Evolutionary conservation across 1,284 basidiomycete genomes (phyloP), one percentile per base, ranked within the genome.

Genomic region (Sanguinoderma infundibulare): DNA sequence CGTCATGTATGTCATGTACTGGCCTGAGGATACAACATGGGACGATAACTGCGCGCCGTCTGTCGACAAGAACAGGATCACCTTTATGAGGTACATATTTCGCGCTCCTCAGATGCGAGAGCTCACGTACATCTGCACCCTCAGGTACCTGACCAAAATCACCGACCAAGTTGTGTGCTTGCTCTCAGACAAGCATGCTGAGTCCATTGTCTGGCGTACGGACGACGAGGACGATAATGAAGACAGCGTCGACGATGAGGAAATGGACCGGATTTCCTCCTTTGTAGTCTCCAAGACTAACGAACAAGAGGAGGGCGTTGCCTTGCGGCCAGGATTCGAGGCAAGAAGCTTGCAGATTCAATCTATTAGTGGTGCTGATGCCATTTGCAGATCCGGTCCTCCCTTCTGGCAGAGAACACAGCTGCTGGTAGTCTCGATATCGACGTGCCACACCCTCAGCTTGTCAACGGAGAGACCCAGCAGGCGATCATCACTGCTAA

Each of bases 1-100:
- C 39, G 69, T 75, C 26, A 47, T 82, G 1, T 84, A 80, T 59
- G 77, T 84, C 22, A 65, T 89, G 5, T 87, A 84, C 60, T 89
- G 87, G 86, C 87, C 86, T 0, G 83, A 89, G 64, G 78, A 84
- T 38, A 77, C 75, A 0, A 88, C 86, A 0, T 89, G 87, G 87
- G 73, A 83, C 32, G 83, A 87, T 69, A 73, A 77, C 34, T 79
- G 81, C 0, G 55, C 73, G 1, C 74, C 79, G 0, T 75, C 83
- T 3, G 77, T 84, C 40, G 68, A 75, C 26, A 76, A 82, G 1
- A 88, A 87, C 69, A 76, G 86, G 12, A 73, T 84, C 5, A 87
- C 84, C 0, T 88, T 89, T 65, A 86, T 89, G 82, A 72, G 59
- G 87, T 85, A 34, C 57, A 24, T 14, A 8, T 22, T 6, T 3